Base-by-base conservation (phyloP, 805 yeast genomes). In the Kazachstania psychrophila region DNA sequence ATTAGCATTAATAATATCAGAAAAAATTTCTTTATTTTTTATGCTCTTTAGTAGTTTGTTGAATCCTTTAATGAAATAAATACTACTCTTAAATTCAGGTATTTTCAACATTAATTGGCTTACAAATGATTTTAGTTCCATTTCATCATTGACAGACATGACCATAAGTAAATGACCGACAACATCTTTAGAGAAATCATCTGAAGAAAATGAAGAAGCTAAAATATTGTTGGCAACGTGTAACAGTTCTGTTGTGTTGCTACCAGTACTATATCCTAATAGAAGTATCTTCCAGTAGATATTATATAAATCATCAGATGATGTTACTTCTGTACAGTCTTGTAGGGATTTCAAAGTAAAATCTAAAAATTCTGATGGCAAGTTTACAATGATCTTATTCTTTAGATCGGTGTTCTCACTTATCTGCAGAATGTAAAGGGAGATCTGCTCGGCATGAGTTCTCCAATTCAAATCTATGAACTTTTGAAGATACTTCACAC, bases 231-330 rank as follows among this genome's bases (percentile, higher is more conserved):
- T 18, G 3, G 29, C 18, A 3, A 16, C 12, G n/a, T 7, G 10
- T 23, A 29, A 10, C 3, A 29, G 7, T 6, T 7, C 31, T 12
- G 11, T 18, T 5, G n/a, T 33, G 11, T 14, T 26, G 8, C n/a
- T 13, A 6, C 25, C 6, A 12, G 8, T 20, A 31, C 68, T 58
- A 43, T 61, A 48, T 28, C 58, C 64, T 26, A 75, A 48, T 13
- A 76, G 43, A 2, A 64, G 44, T 11, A 72, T 43, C 51, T 74
- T 68, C 82, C 83, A 76, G 46, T 69, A 69, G 5, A 72, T 46
- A 5, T 69, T 69, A 18, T 61, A 50, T n/a, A 65, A 19, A 23
- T 32, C 34, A 7, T 39, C 46, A 17, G 34, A 28, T 8, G 42
- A 24, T 4, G 16, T 11, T 4, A 15, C n/a, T 8, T 37, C 19